A percentile compares a stretch with the other conserved stretches of the same genome.
These are phyloP conservation scores for Tetrahymena thermophila DNA, from an alignment of 73 alveolate genomes.

Conservation along the genomic window DNA sequence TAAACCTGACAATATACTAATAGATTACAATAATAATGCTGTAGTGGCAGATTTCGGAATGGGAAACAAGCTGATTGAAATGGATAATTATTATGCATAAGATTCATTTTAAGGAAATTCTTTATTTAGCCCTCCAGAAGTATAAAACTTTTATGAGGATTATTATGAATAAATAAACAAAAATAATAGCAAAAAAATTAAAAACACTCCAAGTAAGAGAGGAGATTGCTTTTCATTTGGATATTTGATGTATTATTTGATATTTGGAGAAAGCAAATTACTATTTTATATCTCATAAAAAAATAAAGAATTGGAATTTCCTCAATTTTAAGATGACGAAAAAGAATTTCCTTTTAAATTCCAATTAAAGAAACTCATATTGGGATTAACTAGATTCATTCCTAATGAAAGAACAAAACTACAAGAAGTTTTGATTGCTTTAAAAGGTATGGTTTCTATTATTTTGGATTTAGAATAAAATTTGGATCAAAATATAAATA, in stretches of 20 bases:
- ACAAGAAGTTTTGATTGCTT: not conserved
- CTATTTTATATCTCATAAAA: not conserved
- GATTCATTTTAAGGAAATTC: not conserved
- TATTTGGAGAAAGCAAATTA: not conserved
- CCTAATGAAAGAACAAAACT: not conserved
- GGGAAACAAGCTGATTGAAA: not conserved
- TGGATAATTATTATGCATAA: not conserved
- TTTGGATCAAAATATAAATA: not conserved
- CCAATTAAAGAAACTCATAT: not conserved
- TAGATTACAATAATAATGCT: not conserved
- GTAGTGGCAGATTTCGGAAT: not conserved
- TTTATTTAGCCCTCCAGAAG: not conserved
- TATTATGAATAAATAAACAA: not conserved
- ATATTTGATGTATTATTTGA: not conserved
- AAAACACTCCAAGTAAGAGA: not conserved
- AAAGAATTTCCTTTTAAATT: too few species aligned
- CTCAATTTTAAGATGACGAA: too few species aligned
- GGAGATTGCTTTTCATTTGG: not conserved
- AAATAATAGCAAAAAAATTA: not conserved
- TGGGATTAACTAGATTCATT: not conserved
- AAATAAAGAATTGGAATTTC: not conserved
- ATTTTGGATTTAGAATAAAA: not conserved
- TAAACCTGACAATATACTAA: not conserved
- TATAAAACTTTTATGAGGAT: not conserved
- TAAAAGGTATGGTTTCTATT: not conserved